Conservation (phyloP, 2,329 filamentous ascomycete species). For the Macrophomina pseudophaseolina region DNA sequence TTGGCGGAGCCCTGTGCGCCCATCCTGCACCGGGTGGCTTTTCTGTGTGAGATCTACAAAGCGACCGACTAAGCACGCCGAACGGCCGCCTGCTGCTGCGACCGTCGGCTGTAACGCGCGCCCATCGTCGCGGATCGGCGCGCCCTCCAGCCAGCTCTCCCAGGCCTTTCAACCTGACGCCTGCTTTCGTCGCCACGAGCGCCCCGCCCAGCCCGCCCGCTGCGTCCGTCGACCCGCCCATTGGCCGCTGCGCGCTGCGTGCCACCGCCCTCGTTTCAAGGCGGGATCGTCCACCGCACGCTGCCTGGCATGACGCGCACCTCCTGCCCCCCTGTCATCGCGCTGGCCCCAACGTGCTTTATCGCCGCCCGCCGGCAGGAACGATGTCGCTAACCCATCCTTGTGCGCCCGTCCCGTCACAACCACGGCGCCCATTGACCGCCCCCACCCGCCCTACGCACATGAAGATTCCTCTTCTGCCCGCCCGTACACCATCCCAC, state of each 20-base stretch:
- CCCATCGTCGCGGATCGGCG: constrained; percentile 21
- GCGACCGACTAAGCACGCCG: constrained; percentile 4
- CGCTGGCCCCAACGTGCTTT: constrained; percentile 19
- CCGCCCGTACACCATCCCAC: not conserved
- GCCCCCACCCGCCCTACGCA: constrained; percentile 22
- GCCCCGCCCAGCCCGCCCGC: constrained; percentile 19
- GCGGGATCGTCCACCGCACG: constrained; percentile 21
- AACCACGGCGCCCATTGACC: constrained; percentile 17
- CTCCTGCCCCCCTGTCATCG: constrained; percentile 16
- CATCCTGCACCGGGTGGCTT: constrained; percentile 20
- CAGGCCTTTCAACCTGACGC: not conserved
- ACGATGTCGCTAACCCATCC: constrained; percentile 8
- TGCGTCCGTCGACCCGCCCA: constrained; percentile 10
- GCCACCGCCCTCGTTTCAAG: constrained; percentile 24
- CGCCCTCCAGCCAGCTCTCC: constrained; percentile 6
- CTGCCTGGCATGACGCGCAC: constrained; percentile 19
- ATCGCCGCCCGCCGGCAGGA: constrained; percentile 22
- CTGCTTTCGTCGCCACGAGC: constrained; percentile 23
- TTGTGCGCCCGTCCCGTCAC: constrained; percentile 23
- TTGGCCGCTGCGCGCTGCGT: constrained; percentile 16
- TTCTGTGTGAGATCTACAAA: constrained; percentile 20
- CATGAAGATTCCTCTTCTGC: constrained; percentile 13
- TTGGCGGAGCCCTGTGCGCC: constrained; percentile 20
- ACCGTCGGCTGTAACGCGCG: constrained; percentile 13
- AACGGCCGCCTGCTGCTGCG: constrained; percentile 19